Conservation (phyloP, 208 protist species). For the Acanthamoeba polyphaga region DNA sequence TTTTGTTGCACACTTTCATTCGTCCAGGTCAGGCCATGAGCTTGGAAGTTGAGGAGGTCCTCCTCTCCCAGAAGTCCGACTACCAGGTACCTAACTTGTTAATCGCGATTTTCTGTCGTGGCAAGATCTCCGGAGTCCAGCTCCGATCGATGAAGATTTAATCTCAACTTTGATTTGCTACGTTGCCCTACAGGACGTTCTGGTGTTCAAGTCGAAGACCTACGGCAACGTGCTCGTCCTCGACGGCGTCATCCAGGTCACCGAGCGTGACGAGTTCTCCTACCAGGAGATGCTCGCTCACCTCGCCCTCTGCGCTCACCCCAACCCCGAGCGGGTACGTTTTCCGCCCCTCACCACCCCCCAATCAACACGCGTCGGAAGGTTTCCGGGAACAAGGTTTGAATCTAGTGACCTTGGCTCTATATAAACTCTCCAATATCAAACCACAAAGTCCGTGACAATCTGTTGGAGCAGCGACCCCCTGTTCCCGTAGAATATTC, state of each 20-base stretch:
- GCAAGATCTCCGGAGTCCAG: no score
- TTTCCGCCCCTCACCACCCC: not conserved
- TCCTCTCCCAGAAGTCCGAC: conserved; percentile 71
- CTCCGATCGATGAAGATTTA: no score
- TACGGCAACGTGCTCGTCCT: conserved; percentile 97
- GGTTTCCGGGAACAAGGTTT: conserved; percentile 5
- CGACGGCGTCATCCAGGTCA: conserved; percentile 96
- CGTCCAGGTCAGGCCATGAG: conserved; percentile 77
- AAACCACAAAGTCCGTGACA: conserved; percentile 32
- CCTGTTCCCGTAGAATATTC: conserved; percentile 17
- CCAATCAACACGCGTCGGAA: not conserved
- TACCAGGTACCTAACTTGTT: no score
- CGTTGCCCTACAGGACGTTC: conserved; percentile 6
- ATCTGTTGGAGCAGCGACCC: conserved; percentile 2
- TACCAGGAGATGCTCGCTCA: conserved; percentile 99
- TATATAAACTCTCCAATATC: conserved; percentile 25
- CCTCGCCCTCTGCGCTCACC: conserved; percentile 94
- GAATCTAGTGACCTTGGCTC: conserved; percentile 7
- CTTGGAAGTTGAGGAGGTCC: conserved; percentile 76
- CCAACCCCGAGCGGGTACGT: conserved; percentile 89
- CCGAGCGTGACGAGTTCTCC: conserved; percentile 98
- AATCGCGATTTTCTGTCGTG: no score
- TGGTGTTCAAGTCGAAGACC: conserved; percentile 79
- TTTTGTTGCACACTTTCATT: no score
- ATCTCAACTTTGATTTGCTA: not conserved